Base-by-base conservation (phyloP, 257 asterid species). In the Apocynum venetum region DNA sequence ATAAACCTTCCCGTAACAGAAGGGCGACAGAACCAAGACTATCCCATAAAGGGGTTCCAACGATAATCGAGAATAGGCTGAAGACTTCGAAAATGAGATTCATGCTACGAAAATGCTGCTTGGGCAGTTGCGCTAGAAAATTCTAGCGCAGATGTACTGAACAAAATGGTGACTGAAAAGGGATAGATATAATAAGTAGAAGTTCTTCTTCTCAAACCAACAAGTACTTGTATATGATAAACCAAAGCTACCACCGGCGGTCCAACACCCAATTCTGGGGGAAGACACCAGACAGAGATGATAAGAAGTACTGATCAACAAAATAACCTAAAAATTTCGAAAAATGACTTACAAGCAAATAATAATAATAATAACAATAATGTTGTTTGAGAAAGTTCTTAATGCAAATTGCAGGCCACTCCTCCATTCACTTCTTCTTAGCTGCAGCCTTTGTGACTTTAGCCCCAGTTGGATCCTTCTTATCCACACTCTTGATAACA, bases 321-420 rank as follows among this genome's bases (percentile, higher is more conserved):
- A 84, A 84, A 17, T 88, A 87, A 7, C 87, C 93, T 5, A 87
- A 83, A 20, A 89, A 89, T 82, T 80, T 79, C 81, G 0, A 85
- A 51, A 64, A 88, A 86, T 0, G 91, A 87, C 77, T 87, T 87
- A 68, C 82, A 89, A 14, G 84, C 94, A 71, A 11, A 49, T 71
- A 9, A n/a, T 5, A 20, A 20, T 19, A 88, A 88, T 86, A 71
- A 89, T 6, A 57, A n/a, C 7, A 88, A 88, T 83, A 73, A 88
- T 90, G 80, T 88, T 85, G 73, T 88, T 86, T 25, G 91, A 90
- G 82, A 89, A 9, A 91, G 85, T 84, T 86, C 86, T 85, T 20
- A 88, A 83, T 35, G 46, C 46, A 72, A 15, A 86, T 35, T 8
- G 89, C 89, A 0, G 89, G 89, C 75, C 2, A 6, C 8, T 88